Conservation (phyloP, 352 stramenopile genomes). For the Globisporangium alternatum region DNA sequence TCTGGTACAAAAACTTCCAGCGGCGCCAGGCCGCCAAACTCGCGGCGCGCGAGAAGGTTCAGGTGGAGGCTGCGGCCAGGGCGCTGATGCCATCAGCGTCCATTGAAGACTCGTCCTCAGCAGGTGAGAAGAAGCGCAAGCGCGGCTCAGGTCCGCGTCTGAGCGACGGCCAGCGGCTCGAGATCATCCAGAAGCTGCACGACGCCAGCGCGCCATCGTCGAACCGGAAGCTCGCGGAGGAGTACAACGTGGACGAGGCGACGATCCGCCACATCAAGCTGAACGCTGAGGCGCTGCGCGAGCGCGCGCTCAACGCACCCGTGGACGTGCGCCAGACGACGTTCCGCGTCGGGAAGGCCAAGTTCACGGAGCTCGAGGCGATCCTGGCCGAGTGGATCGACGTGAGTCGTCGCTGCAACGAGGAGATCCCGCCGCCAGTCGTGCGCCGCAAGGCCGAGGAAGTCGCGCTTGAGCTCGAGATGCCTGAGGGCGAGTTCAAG, state of each 20-base stretch:
- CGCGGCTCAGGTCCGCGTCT: constrained; percentile 15
- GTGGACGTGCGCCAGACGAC: constrained; percentile 16
- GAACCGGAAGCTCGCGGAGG: constrained; percentile 15
- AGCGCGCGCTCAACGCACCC: constrained; percentile 7
- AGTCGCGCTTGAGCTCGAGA: constrained; percentile 10
- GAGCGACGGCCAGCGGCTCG: constrained; percentile 15
- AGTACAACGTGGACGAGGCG: constrained; percentile 16
- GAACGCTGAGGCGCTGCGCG: constrained; percentile 5
- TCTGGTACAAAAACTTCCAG: constrained; percentile 17
- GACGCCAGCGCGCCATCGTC: constrained; percentile 6
- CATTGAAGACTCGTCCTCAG: not conserved
- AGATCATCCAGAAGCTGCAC: constrained; percentile 17
- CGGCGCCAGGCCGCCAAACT: not conserved
- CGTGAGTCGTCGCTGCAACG: constrained; percentile 15
- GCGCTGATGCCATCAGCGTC: not conserved
- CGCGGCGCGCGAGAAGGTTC: not conserved
- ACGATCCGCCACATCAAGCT: constrained; percentile 18
- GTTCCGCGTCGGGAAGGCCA: constrained; percentile 8
- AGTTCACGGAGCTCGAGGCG: constrained; percentile 14
- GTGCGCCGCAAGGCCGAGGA: constrained; percentile 10
- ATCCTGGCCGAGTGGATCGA: constrained; percentile 16
- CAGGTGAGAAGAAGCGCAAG: constrained; percentile 12
- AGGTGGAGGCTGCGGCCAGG: not conserved
- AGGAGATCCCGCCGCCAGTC: constrained; percentile 12
- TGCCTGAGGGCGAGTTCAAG: constrained; percentile 11